phyloP scores from a whole-genome alignment of 2,329 filamentous ascomycete genomes.

The Aspergillus sojae region DNA sequence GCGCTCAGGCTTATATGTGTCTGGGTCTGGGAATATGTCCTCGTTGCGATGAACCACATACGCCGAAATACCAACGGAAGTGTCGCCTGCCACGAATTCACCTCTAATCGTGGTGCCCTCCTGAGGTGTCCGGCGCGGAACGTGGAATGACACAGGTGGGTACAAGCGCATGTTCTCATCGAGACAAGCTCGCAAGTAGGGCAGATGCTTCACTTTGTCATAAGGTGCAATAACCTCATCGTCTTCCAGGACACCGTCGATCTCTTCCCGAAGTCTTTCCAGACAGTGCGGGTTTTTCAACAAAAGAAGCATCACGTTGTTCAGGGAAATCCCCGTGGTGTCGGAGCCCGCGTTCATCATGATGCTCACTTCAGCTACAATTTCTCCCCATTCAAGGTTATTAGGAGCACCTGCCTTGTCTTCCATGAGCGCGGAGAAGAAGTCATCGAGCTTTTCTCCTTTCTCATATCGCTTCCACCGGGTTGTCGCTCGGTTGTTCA shows the following conservation, averaged over 20 bases:
- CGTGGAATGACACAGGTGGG: conserved; percentile 44
- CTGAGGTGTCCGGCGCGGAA: conserved; percentile 47
- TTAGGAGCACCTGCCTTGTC: conserved; percentile 44
- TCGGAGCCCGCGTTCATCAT: conserved; percentile 51
- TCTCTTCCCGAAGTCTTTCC: conserved; percentile 44
- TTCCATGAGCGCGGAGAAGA: conserved; percentile 58
- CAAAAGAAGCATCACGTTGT: conserved; percentile 54
- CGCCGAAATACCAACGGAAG: conserved; percentile 46
- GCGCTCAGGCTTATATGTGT: conserved; percentile 41
- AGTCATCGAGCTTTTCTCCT: conserved; percentile 59
- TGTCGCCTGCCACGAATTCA: conserved; percentile 37
- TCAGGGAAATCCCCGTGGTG: conserved; percentile 55
- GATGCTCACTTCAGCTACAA: conserved; percentile 54
- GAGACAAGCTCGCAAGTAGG: conserved; percentile 54
- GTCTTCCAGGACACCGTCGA: conserved; percentile 45
- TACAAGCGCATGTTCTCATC: conserved; percentile 52
- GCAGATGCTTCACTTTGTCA: conserved; percentile 51
- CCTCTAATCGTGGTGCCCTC: conserved; percentile 42
- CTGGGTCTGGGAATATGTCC: conserved; percentile 36
- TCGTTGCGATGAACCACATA: conserved; percentile 42
- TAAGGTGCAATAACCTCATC: conserved; percentile 50
- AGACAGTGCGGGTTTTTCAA: conserved; percentile 48
- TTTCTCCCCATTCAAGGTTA: conserved; percentile 58
- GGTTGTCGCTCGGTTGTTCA: conserved; percentile 23
- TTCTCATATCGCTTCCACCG: conserved; percentile 26